Evolutionary conservation across 2,329 filamentous ascomycete genomes (phyloP).

Genomic region (Claviceps digitariae): DNA sequence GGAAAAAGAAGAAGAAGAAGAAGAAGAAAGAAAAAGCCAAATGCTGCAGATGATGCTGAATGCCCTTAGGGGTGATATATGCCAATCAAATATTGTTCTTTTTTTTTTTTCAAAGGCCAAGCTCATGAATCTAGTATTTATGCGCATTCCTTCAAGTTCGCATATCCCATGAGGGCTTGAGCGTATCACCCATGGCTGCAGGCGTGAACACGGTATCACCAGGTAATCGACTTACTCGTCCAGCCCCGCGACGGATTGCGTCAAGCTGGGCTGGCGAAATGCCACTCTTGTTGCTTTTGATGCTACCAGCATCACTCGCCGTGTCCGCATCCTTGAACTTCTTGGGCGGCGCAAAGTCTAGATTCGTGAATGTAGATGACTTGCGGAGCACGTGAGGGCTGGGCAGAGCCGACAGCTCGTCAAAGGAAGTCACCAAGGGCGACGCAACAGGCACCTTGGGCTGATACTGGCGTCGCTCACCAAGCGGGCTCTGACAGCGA

Average conservation of each 20-base stretch:
- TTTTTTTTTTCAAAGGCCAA: background rate
- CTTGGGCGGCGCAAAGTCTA: slow-evolving; percentile 70
- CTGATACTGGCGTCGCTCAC: slow-evolving; percentile 58
- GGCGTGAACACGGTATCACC: slow-evolving; percentile 68
- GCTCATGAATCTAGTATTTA: background rate
- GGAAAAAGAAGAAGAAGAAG: background rate
- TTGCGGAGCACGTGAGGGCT: slow-evolving; percentile 76
- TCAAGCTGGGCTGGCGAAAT: slow-evolving; percentile 57
- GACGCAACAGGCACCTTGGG: slow-evolving; percentile 59
- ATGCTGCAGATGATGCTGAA: slow-evolving; percentile 2
- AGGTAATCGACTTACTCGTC: slow-evolving; percentile 74
- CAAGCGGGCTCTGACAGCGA: slow-evolving; percentile 48
- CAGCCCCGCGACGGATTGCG: slow-evolving; percentile 69
- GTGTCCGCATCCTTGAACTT: slow-evolving; percentile 52
- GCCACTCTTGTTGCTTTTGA: slow-evolving; percentile 52
- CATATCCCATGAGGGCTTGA: slow-evolving; percentile 48
- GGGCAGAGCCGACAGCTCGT: slow-evolving; percentile 72
- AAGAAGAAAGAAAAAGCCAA: background rate
- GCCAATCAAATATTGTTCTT: background rate
- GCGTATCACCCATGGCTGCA: slow-evolving; percentile 47
- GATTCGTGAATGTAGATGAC: slow-evolving; percentile 61
- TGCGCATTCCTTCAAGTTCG: slow-evolving; percentile 21
- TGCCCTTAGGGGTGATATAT: background rate
- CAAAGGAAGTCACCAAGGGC: slow-evolving; percentile 72
- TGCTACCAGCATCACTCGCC: slow-evolving; percentile 54